Evolutionary conservation across 495 filamentous ascomycete species (phyloP), one percentile per base, ranked within the genome.

Genomic region (Penicillium canariense): DNA sequence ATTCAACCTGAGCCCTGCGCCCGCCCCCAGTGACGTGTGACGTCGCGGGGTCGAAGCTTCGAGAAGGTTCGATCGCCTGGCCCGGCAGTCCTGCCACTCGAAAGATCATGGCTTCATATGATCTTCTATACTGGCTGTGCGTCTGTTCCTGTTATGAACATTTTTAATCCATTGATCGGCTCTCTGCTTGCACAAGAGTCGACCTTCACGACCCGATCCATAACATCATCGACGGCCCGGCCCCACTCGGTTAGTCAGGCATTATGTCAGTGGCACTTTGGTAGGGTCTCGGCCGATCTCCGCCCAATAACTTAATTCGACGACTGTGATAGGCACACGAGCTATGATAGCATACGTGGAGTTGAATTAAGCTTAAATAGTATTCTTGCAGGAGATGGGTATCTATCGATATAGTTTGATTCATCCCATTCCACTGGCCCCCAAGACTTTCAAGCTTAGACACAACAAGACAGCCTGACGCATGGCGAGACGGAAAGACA

Each of bases 1-100:
- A 22, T 40, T 40, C 15, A 6, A 40, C 3, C 3, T 17, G n/a
- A n/a, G n/a, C n/a, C 43, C 30, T 26, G 43, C 18, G 25, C 25
- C 4, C 15, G 42, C 15, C 23, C 17, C 26, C 23, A 26, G 62
- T 72, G 67, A 68, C 69, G 66, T 69, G 63, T 72, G 68, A 71
- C 66, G 65, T 67, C 52, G 55, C 6, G 15, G 11, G 23, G 50
- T 59, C 53, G 71, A 74, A 74, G 56, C 44, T 74, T 74, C 71
- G 50, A 60, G 71, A 73, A 74, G 36, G 35, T 73, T 73, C 71
- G 38, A 50, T 35, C n/a, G 18, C n/a, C 26, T 46, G 20, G 9
- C 17, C 46, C 26, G 46, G 30, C 20, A 20, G 23, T 48, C 12
- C 46, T 2, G 12, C 14, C 30, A 9, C 3, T 48, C 35, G 17